Conservation (phyloP, 1,284 basidiomycete genomes). For the Schizophyllum amplum region DNA sequence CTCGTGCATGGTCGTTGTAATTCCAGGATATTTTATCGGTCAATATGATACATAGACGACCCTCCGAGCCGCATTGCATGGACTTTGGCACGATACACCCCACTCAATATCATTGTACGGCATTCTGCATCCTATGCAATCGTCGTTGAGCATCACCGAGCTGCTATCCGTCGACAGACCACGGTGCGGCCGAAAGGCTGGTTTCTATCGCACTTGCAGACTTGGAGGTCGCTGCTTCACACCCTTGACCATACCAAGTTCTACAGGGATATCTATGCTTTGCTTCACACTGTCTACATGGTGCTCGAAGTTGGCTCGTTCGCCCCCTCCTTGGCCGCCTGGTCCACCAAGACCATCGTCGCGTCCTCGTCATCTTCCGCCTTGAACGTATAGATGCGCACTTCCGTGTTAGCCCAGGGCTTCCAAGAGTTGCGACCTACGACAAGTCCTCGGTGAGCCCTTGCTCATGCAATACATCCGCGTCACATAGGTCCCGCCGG, state of each 20-base stretch:
- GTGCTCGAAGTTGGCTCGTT: background rate
- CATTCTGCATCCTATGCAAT: background rate
- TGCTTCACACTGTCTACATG: background rate
- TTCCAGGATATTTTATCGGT: background rate
- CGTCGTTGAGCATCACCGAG: too few relatives aligned
- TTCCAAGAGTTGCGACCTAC: constrained; percentile 15
- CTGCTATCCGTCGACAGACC: too few relatives aligned
- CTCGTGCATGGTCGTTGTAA: background rate
- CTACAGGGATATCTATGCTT: too few relatives aligned
- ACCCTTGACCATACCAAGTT: too few relatives aligned
- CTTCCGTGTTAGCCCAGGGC: constrained; percentile 23
- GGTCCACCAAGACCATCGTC: background rate
- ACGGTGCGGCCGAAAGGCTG: too few relatives aligned
- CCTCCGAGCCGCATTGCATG: background rate
- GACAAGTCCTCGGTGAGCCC: background rate
- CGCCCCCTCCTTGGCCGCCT: background rate
- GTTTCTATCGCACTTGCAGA: too few relatives aligned
- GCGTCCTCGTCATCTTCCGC: constrained; percentile 19
- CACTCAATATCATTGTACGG: background rate
- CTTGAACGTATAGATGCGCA: constrained; percentile 14
- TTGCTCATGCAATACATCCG: background rate
- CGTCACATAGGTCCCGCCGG: background rate
- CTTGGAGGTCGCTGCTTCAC: too few relatives aligned
- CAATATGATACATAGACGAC: background rate
- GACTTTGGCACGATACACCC: background rate